phyloP scores from a whole-genome alignment of 2,329 filamentous ascomycete genomes.

The Dendrostoma leiphaemia region DNA sequence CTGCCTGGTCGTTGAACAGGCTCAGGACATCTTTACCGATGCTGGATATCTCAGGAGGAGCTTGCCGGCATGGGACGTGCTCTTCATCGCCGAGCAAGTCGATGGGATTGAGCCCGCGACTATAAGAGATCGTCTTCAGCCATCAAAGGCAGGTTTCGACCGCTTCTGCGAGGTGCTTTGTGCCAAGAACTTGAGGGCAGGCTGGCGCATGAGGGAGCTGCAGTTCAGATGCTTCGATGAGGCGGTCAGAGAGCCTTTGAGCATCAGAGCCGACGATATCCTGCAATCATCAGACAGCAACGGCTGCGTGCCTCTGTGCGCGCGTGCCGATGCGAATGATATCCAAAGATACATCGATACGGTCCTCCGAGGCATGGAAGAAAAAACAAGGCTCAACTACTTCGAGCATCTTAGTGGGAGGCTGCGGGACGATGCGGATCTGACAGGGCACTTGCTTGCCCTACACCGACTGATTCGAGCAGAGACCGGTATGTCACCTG shows the following conservation, averaged over 20 bases:
- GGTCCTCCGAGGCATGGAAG: slow-evolving; percentile 23
- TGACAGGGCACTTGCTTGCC: slow-evolving; percentile 42
- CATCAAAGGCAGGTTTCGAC: slow-evolving; percentile 16
- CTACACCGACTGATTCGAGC: slow-evolving; percentile 36
- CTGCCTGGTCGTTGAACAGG: neutral
- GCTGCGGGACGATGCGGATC: slow-evolving; percentile 28
- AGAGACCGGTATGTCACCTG: slow-evolving; percentile 21
- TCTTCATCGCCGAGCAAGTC: slow-evolving; percentile 16
- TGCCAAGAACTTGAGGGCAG: slow-evolving; percentile 24
- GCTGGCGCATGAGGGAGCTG: slow-evolving; percentile 47
- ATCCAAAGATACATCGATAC: slow-evolving; percentile 27
- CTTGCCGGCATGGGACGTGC: slow-evolving; percentile 9
- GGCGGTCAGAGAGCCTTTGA: slow-evolving; percentile 30
- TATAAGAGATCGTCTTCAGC: slow-evolving; percentile 11
- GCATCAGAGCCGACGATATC: slow-evolving; percentile 21
- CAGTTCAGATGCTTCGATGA: slow-evolving; percentile 36
- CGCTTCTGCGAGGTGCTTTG: slow-evolving; percentile 21
- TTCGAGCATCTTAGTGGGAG: slow-evolving; percentile 35
- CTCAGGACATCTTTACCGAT: neutral
- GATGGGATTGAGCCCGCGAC: slow-evolving; percentile 19
- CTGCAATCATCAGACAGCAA: neutral
- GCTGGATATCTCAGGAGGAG: neutral
- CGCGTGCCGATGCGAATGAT: slow-evolving; percentile 29
- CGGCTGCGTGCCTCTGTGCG: slow-evolving; percentile 26
- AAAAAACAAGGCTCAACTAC: slow-evolving; percentile 34